Evolutionary conservation across 2,329 filamentous ascomycete species (phyloP), one percentile per base, ranked within the genome.

Genomic region (Pseudocercospora pini-densiflorae): DNA sequence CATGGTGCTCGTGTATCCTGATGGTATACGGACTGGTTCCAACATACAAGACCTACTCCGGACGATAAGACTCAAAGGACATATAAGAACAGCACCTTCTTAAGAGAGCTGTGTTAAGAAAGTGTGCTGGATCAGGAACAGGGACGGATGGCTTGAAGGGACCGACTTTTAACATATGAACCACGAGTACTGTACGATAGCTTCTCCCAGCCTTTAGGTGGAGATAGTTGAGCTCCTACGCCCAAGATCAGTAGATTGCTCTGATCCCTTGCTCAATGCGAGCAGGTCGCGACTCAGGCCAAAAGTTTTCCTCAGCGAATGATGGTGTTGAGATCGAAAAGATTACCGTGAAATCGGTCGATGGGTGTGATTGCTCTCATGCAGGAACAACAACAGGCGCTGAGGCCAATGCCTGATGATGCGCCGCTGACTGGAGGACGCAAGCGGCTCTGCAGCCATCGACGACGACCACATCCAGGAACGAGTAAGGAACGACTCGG

Each of bases 391-490:
- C 51, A 16, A 33, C 21, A 31, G 51, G 51, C 24, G 51, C 51
- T 55, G 51, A 31, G 51, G 51, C 24, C 51, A 55, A 51, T 51
- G 47, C 21, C 23, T 23, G 59, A 45, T 53, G 59, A 33, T 47
- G 55, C 68, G 65, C 68, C 68, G 66, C 65, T 68, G 65, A 70
- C 68, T 63, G 53, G 60, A 14, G n/a, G 24, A 19, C 31, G 66
- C 60, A 58, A 53, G 63, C 51, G 27, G 21, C 40, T 36, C 61
- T 47, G 51, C 47, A 51, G 47, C 23, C 19, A 51, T 51, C 47
- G 19, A 19, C 51, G 51, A 62, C 68, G 55, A 67, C 66, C 59
- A 68, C 54, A 59, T 61, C 40, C 68, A 70, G 68, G 66, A 64
- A 70, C 68, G 62, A 68, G 55, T 55, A 14, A 33, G 27, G 51